Conservation (phyloP, 768 basidiomycete genomes). For the Butyriboletus loyo region DNA sequence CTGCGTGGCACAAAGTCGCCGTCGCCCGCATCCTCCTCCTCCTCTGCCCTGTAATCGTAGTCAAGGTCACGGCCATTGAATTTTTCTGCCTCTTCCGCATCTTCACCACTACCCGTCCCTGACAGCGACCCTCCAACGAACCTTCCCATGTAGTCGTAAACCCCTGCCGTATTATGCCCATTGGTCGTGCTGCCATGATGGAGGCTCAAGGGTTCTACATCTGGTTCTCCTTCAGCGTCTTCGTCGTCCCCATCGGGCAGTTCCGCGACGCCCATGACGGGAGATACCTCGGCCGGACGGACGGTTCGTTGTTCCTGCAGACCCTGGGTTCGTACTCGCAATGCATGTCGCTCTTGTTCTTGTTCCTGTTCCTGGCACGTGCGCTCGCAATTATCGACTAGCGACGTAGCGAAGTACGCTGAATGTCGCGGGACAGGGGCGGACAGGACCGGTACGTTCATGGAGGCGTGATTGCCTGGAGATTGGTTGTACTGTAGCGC, state of each 20-base stretch:
- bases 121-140: constrained; percentile 20
- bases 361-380: constrained; percentile 40
- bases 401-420: constrained; percentile 29
- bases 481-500: constrained; percentile 23
- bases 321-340: constrained; percentile 32
- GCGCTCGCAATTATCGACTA: constrained; percentile 33
- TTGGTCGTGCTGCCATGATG: constrained; percentile 12
- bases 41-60: constrained; percentile 31
- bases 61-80: constrained; percentile 18
- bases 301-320: constrained; percentile 32
- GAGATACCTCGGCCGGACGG: constrained; percentile 33
- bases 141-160: constrained; percentile 23
- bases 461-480: constrained; percentile 16
- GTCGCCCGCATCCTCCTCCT: constrained; percentile 31
- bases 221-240: constrained; percentile 36
- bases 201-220: constrained; percentile 28
- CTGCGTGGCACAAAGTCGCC: constrained; percentile 33
- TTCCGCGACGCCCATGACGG: constrained; percentile 29
- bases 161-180: constrained; percentile 30
- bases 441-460: constrained; percentile 25
- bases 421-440: constrained; percentile 35
- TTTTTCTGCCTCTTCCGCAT: constrained; percentile 27
- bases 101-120: constrained; percentile 26
- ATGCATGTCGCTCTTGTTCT: constrained; percentile 28
- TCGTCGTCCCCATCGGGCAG: constrained; percentile 31